Evolutionary conservation across 176 grass and related monocot species (phyloP).

Genomic region (Carex kokanica): DNA sequence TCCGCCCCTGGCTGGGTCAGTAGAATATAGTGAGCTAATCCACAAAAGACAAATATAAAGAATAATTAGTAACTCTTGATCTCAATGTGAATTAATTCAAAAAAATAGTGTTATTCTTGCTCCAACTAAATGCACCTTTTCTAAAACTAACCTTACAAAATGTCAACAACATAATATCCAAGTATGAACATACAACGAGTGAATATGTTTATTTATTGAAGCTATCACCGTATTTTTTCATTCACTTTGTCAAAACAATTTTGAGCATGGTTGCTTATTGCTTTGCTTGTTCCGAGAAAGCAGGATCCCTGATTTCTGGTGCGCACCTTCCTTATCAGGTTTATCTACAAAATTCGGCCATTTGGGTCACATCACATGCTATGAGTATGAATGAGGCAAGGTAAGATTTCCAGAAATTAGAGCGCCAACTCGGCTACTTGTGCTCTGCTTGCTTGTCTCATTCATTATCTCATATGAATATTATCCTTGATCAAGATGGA

Average conservation of each 20-base stretch:
- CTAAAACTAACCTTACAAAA: no score
- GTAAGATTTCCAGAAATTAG: background rate
- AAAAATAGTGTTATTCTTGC: no score
- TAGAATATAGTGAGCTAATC: no score
- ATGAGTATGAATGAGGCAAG: background rate
- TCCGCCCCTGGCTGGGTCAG: no score
- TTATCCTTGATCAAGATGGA: background rate
- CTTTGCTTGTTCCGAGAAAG: background rate
- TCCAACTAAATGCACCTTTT: no score
- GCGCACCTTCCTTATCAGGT: background rate
- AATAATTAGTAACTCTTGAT: no score
- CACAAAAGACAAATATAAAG: no score
- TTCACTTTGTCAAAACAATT: background rate
- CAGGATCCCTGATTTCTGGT: conserved; percentile 11
- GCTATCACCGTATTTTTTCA: background rate
- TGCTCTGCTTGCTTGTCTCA: background rate
- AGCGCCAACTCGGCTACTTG: background rate
- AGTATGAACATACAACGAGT: no score
- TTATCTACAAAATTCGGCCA: background rate
- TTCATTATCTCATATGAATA: background rate
- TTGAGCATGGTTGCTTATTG: background rate
- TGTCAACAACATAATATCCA: no score
- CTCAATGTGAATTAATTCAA: no score
- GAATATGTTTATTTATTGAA: no score
- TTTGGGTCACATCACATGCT: conserved; percentile 2